Evolutionary conservation across 1,284 basidiomycete genomes (phyloP), one percentile per base, ranked within the genome.

Genomic region (Irpex lacteus): DNA sequence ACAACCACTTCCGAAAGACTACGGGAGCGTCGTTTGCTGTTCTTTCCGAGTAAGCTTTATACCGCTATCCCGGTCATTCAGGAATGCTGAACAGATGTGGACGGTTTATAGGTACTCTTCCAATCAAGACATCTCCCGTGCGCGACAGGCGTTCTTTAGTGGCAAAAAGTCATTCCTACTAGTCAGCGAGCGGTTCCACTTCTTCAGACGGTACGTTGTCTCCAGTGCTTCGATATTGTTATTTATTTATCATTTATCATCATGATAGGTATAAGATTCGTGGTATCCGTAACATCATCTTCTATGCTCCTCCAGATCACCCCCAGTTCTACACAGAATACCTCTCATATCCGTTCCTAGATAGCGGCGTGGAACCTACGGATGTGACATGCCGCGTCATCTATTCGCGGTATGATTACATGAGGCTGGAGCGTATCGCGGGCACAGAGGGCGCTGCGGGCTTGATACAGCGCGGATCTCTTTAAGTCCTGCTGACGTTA

Each of bases 151-250:
- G 0, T 99, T 99, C 80, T 98, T 98, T 82, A 84, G 83, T 52
- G 94, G 94, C 61, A 91, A 92, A 71, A 95, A 91, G 70, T 81
- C 90, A 0, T 94, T 98, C 80, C 76, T 99, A 21, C 81, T 99
- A 66, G 82, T 98, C 69, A 98, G 94, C 65, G 98, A 99, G 75
- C 88, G 98, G 19, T 98, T 98, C 81, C 96, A 99, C 77, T 99
- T 99, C 75, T 99, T 96, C 84, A 87, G 94, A 66, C 85, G 96
- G 86, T 91, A 68, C 54, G 79, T 26, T 26, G 26, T 26, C 50
- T 65, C 1, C 32, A 3, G 19, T 32, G n/a, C 56, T 8, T 1
- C 40, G 38, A n/a, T 37, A 9, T 47, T 56, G 34, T 56, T 62
- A 26, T 21, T 58, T 60, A 44, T 65, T 58, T 61, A 64, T 58